Conservation (phyloP, 805 yeast species). For the Kluyveromyces siamensis region DNA sequence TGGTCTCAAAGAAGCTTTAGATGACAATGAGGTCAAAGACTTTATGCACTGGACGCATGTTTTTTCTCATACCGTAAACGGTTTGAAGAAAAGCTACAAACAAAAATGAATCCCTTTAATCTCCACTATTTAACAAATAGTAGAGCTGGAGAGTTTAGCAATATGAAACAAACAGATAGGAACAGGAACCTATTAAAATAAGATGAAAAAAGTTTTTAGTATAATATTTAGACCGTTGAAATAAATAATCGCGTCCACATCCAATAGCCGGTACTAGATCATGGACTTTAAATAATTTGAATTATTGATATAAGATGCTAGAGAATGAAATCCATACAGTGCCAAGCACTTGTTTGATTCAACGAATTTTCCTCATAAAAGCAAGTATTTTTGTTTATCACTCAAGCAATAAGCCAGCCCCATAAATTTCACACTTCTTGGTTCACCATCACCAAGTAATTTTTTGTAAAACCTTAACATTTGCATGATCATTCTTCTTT, state of each 20-base stretch:
- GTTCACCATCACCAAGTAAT: conserved; percentile 20
- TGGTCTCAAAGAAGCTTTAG: conserved; percentile 44
- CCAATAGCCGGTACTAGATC: background rate
- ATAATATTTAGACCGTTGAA: background rate
- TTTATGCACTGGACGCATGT: conserved; percentile 26
- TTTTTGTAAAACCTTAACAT: conserved; percentile 23
- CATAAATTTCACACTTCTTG: background rate
- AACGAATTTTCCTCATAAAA: too few relatives aligned
- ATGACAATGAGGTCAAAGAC: conserved; percentile 34
- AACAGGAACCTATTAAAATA: too few relatives aligned
- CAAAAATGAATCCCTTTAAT: background rate
- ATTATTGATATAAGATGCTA: too few relatives aligned
- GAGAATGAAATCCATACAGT: too few relatives aligned
- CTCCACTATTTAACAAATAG: too few relatives aligned
- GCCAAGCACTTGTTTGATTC: too few relatives aligned
- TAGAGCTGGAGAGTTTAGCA: too few relatives aligned
- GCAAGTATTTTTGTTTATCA: too few relatives aligned
- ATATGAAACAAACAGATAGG: too few relatives aligned
- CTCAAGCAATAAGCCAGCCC: background rate
- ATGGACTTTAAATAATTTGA: background rate
- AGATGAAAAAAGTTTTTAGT: background rate
- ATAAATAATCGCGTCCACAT: background rate
- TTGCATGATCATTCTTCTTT: conserved; percentile 23
- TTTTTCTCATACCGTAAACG: background rate
- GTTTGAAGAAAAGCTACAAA: background rate